These are phyloP conservation scores for Entomortierella lignicola DNA, from an alignment of 192 early-diverging fungal genomes.

Conservation along the genomic window DNA sequence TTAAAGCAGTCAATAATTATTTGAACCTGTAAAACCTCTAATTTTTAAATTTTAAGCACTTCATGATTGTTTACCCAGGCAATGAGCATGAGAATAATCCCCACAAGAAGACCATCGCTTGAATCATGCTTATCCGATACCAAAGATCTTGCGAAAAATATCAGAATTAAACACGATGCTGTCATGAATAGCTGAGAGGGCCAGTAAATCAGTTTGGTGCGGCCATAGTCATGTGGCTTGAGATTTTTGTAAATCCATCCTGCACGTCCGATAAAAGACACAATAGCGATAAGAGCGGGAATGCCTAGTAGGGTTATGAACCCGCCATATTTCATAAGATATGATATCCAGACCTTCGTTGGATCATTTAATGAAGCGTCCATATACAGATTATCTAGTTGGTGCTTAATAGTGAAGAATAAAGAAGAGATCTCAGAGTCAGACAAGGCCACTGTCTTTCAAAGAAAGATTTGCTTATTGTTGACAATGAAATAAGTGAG, in stretches of 20 bases:
- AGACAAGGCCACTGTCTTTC: too few relatives aligned
- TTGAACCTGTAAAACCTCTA: background rate
- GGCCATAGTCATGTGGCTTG: slow-evolving; percentile 22
- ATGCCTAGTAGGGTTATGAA: slow-evolving; percentile 25
- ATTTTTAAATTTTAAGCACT: background rate
- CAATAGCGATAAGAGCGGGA: slow-evolving; percentile 10
- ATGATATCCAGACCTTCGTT: slow-evolving; percentile 13
- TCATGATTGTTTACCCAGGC: slow-evolving; percentile 17
- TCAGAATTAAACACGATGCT: slow-evolving; percentile 2
- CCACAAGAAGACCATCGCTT: slow-evolving; percentile 2
- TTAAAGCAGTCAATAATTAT: background rate
- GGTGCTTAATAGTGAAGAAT: too few relatives aligned
- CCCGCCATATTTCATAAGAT: slow-evolving; percentile 30
- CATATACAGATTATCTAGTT: too few relatives aligned
- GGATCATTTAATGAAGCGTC: too few relatives aligned
- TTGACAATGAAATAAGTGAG: too few relatives aligned
- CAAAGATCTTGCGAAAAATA: background rate
- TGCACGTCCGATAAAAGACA: slow-evolving; percentile 14
- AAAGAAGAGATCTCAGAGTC: too few relatives aligned
- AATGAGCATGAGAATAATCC: slow-evolving; percentile 2
- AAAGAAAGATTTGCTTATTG: too few relatives aligned
- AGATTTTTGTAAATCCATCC: background rate
- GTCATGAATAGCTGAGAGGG: slow-evolving; percentile 28
- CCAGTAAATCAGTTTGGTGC: slow-evolving; percentile 36
- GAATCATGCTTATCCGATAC: background rate